A percentile compares a stretch with the other conserved stretches of the same genome.
Evolutionary conservation across 2,329 filamentous ascomycete species (phyloP).

Genomic region (Plectosphaerella cucumerina): DNA sequence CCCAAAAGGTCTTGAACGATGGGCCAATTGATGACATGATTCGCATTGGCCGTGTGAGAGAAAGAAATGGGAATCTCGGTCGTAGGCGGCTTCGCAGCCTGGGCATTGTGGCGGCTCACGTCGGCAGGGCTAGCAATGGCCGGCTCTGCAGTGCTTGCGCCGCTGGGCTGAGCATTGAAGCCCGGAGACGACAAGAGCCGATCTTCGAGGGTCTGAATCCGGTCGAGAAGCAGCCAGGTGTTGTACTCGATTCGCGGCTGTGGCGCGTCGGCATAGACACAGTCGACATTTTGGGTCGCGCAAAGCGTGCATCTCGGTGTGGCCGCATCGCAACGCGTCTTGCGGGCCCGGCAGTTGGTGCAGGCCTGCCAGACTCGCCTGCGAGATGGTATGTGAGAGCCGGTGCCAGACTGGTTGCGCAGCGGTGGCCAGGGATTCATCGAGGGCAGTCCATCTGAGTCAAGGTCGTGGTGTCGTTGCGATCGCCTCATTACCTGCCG

Average conservation of each 20-base stretch:
- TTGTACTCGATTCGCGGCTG: slow-evolving; percentile 22
- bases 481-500: no score
- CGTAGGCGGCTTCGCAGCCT: neutral
- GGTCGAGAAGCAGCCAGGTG: slow-evolving; percentile 20
- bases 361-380: slow-evolving; percentile 21
- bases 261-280: slow-evolving; percentile 22
- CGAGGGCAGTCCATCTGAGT: no score
- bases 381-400: neutral
- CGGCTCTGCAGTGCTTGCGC: neutral
- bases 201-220: slow-evolving; percentile 24
- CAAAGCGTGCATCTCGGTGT: slow-evolving; percentile 22
- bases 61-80: slow-evolving; percentile 13
- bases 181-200: slow-evolving; percentile 13
- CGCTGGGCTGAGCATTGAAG: slow-evolving; percentile 1
- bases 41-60: slow-evolving; percentile 17
- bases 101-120: neutral
- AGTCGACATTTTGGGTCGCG: slow-evolving; percentile 20
- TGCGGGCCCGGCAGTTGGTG: slow-evolving; percentile 22
- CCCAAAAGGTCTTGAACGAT: slow-evolving; percentile 14
- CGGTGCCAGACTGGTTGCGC: no score
- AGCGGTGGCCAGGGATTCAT: no score
- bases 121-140: neutral
- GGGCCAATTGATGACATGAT: slow-evolving; percentile 17
- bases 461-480: no score
- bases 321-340: slow-evolving; percentile 23